These are phyloP conservation scores for Mucor mucedo DNA, from an alignment of 371 early-diverging fungal species.

Conservation along the genomic window DNA sequence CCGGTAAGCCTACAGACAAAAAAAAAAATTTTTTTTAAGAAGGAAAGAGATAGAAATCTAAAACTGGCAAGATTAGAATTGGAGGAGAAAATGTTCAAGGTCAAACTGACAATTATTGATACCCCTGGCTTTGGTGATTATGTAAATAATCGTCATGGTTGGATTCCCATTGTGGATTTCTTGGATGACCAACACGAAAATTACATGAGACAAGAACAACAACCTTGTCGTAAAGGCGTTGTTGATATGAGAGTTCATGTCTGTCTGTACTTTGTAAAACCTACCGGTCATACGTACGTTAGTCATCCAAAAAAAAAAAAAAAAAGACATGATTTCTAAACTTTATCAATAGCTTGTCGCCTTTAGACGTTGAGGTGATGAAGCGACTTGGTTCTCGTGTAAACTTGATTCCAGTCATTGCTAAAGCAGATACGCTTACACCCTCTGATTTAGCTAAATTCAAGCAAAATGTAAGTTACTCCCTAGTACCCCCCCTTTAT, in stretches of 20 bases:
- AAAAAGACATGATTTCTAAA: background rate
- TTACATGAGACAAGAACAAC: constrained; percentile 81
- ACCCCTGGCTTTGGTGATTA: constrained; percentile 95
- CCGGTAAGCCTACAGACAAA: background rate
- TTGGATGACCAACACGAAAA: constrained; percentile 95
- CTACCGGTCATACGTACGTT: constrained; percentile 85
- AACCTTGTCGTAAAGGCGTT: constrained; percentile 57
- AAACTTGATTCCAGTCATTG: constrained; percentile 92
- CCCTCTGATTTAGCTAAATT: constrained; percentile 79
- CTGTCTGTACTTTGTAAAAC: constrained; percentile 94
- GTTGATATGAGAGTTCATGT: constrained; percentile 86
- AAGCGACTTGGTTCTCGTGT: constrained; percentile 83
- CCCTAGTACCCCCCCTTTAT: background rate
- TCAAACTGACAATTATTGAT: constrained; percentile 91
- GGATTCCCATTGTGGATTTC: constrained; percentile 79
- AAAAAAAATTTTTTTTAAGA: no score
- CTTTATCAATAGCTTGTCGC: constrained; percentile 51
- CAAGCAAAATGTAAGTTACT: constrained; percentile 72
- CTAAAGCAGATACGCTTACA: constrained; percentile 94
- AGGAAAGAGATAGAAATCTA: no score
- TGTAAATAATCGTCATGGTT: constrained; percentile 73
- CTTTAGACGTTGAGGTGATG: constrained; percentile 90
- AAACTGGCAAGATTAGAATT: constrained; percentile 62
- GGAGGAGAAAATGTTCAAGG: constrained; percentile 96
- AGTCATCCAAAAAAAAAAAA: no score